Evolutionary conservation across 805 yeast genomes (phyloP).

Genomic region (Candida coquimbonensis): DNA sequence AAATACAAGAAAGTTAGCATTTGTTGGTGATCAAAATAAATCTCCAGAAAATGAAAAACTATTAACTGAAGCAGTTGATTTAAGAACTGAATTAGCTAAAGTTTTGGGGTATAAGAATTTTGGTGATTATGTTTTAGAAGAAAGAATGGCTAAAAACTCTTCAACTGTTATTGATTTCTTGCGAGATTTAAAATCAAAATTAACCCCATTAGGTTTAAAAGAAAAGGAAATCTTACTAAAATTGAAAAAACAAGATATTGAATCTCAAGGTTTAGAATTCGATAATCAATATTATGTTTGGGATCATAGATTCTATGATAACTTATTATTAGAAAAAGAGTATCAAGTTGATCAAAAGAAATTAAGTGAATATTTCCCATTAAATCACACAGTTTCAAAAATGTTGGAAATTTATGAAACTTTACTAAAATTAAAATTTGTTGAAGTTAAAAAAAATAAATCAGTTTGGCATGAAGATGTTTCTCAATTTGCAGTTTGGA

Average conservation of each 20-base stretch:
- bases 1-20: conserved; percentile 61
- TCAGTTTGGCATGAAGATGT: conserved; percentile 78
- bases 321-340: conserved; percentile 55
- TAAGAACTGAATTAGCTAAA: conserved; percentile 57
- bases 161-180: conserved; percentile 55
- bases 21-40: conserved; percentile 61
- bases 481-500: conserved; percentile 66
- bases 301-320: conserved; percentile 69
- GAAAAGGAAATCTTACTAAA: conserved; percentile 43
- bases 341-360: conserved; percentile 66
- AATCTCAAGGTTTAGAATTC: conserved; percentile 34
- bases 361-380: conserved; percentile 74
- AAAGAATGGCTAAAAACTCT: conserved; percentile 72
- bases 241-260: conserved; percentile 48
- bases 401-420: conserved; percentile 70
- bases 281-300: conserved; percentile 50
- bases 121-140: conserved; percentile 67
- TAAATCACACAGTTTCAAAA: conserved; percentile 55
- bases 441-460: conserved; percentile 33
- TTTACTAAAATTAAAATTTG: conserved; percentile 62
- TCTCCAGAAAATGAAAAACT: conserved; percentile 57
- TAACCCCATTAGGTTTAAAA: conserved; percentile 50
- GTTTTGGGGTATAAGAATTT: conserved; percentile 60
- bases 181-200: conserved; percentile 50
- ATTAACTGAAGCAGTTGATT: conserved; percentile 49